Base-by-base conservation (phyloP, 2,329 filamentous ascomycete genomes). In the Botrytis deweyae region DNA sequence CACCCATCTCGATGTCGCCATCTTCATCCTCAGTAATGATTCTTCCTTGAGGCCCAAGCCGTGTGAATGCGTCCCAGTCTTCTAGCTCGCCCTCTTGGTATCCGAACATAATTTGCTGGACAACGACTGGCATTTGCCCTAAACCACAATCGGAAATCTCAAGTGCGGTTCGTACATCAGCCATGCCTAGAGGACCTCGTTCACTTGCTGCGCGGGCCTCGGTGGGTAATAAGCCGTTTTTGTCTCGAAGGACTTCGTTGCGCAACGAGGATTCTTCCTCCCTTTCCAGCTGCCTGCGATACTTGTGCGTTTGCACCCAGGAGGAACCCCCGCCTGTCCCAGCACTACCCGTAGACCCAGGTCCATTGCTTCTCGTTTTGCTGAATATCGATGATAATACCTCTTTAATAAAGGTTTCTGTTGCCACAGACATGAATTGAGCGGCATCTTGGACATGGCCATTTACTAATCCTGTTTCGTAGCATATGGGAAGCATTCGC, bases 301-400 rank as follows among this genome's bases (percentile, higher is more conserved):
- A 98, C 74, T 89, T 91, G 77, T 91, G 88, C 3, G 94, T 97
- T 81, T 94, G 91, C 74, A 98, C 89, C 86, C 92, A 93, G 52
- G 87, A 87, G 61, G 88, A 88, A 61, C 90, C 90, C 49, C 89
- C 86, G 4, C 91, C 91, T 72, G 90, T 90, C 4, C 89, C 89
- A 70, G 88, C 87, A 74, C 84, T 89, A 14, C 87, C 89, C 29
- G 87, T 87, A 75, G 90, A 87, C 44, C 89, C 89, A 4, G 89
- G 88, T 0, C 88, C 89, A 78, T 92, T 92, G 78, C 88, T 88
- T 75, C 89, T 85, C 1, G 90, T 91, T 70, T 89, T 88, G 75
- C 87, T 88, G 76, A 91, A 91, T 12, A 92, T 86, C 10, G 88
- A 86, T 2, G 89, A 87, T 72, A 92, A 82, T 29, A 90, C 84